Evolutionary conservation across 495 filamentous ascomycete genomes (phyloP).

Genomic region (Cudoniella acicularis): DNA sequence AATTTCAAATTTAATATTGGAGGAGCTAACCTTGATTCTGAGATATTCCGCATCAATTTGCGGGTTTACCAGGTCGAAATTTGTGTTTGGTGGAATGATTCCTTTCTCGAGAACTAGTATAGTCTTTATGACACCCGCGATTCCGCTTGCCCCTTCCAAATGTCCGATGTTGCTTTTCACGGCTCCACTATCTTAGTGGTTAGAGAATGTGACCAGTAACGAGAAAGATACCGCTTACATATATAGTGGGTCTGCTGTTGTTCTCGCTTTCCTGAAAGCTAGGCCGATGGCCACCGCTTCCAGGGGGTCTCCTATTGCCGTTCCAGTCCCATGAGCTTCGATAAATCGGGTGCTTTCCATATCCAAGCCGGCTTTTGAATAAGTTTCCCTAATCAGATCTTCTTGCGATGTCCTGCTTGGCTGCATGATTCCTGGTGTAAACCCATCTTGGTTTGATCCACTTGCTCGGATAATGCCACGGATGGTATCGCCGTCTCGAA

Average conservation of each 20-base stretch:
- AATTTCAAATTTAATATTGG: slow-evolving; percentile 11
- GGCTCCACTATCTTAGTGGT: slow-evolving; percentile 40
- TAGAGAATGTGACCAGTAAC: background rate
- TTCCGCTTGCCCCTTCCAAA: slow-evolving; percentile 52
- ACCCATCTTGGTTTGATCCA: slow-evolving; percentile 59
- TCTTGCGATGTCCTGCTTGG: slow-evolving; percentile 55
- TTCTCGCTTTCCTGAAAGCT: slow-evolving; percentile 35
- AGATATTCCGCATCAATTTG: slow-evolving; percentile 20
- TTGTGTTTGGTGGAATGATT: slow-evolving; percentile 42
- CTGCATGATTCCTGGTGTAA: slow-evolving; percentile 47
- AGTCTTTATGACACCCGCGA: slow-evolving; percentile 55
- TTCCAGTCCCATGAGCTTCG: slow-evolving; percentile 16
- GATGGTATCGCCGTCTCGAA: slow-evolving; percentile 53
- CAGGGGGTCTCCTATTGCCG: slow-evolving; percentile 52
- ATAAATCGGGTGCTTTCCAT: slow-evolving; percentile 24
- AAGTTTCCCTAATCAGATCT: slow-evolving; percentile 48
- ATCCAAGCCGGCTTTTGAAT: slow-evolving; percentile 44
- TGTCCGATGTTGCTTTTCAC: slow-evolving; percentile 61
- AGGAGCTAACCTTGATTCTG: background rate
- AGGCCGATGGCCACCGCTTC: slow-evolving; percentile 55
- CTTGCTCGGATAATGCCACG: slow-evolving; percentile 58
- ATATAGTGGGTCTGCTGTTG: slow-evolving; percentile 39
- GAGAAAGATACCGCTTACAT: too few relatives aligned
- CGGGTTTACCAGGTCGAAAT: slow-evolving; percentile 30
- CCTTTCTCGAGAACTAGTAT: slow-evolving; percentile 52